Percentiles rank a stretch among this genome's conserved stretches.
phyloP scores from a whole-genome alignment of 2,329 filamentous ascomycete species.

The Acephala macrosclerotiorum region DNA sequence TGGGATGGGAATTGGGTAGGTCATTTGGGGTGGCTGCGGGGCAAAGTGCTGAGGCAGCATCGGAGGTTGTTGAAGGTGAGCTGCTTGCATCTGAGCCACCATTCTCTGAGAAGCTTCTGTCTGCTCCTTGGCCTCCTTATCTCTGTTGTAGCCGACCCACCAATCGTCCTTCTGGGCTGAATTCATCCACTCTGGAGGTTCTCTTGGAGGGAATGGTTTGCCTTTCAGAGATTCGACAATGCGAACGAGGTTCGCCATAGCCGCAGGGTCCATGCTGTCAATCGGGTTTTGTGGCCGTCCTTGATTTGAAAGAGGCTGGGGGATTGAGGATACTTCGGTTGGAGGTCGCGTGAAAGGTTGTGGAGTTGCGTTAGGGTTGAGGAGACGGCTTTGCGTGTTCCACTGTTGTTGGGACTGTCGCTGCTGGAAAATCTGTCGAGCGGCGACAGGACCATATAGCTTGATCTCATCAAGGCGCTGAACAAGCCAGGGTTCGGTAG shows the following conservation, averaged over 20 bases:
- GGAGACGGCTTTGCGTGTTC: not conserved
- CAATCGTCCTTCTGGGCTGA: conserved; percentile 58
- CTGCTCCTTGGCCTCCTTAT: conserved; percentile 48
- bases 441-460: conserved; percentile 40
- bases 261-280: conserved; percentile 30
- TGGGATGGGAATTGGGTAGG: conserved; percentile 14
- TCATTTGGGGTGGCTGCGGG: conserved; percentile 22
- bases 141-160: conserved; percentile 55
- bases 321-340: not conserved
- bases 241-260: conserved; percentile 33
- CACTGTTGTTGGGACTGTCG: conserved; percentile 33
- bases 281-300: not conserved
- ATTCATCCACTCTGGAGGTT: conserved; percentile 60
- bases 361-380: not conserved
- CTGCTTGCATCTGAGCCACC: conserved; percentile 33
- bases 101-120: conserved; percentile 47
- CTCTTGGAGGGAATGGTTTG: conserved; percentile 57
- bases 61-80: conserved; percentile 35
- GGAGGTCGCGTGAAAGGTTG: conserved; percentile 17
- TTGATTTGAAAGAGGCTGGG: conserved; percentile 25
- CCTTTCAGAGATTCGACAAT: conserved; percentile 49
- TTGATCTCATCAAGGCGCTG: conserved; percentile 42
- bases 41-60: conserved; percentile 36
- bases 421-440: conserved; percentile 31
- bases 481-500: conserved; percentile 39